Conservation (phyloP, 257 asterid species). For the Apocynum venetum region DNA sequence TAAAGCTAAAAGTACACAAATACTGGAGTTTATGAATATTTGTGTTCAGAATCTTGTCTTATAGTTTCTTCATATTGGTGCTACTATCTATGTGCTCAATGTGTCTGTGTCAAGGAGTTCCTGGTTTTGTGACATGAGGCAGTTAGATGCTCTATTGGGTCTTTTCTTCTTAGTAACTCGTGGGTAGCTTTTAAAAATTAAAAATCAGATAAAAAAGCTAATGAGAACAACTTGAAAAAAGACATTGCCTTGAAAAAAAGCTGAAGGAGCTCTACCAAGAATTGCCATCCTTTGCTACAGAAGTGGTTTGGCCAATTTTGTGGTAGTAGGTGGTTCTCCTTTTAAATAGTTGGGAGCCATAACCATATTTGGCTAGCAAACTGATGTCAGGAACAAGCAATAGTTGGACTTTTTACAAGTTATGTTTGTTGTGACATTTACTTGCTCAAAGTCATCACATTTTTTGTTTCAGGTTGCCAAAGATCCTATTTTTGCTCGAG, state of each 20-base stretch:
- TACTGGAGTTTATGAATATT: neutral
- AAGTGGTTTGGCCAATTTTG: neutral
- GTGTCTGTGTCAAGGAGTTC: neutral
- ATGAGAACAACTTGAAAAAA: neutral
- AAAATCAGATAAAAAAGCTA: neutral
- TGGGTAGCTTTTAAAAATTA: neutral
- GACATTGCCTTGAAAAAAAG: neutral
- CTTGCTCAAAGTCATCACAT: slow-evolving; percentile 2
- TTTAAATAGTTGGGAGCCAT: neutral
- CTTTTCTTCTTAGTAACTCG: neutral
- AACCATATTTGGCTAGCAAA: neutral
- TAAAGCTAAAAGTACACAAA: slow-evolving; percentile 59
- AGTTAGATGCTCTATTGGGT: neutral
- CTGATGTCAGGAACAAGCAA: neutral
- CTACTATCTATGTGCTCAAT: neutral
- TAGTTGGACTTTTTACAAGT: neutral
- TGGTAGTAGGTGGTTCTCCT: neutral
- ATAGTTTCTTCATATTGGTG: neutral
- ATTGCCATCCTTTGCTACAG: neutral
- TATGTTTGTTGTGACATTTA: slow-evolving; percentile 3
- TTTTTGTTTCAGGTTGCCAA: slow-evolving; percentile 55
- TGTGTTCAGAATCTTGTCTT: neutral
- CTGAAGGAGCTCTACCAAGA: neutral
- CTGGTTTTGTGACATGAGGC: neutral
- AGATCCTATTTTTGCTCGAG: slow-evolving; percentile 68